A percentile compares a stretch with the other conserved stretches of the same genome.
Conservation (phyloP, 805 yeast species). For the Candida nitratophila region DNA sequence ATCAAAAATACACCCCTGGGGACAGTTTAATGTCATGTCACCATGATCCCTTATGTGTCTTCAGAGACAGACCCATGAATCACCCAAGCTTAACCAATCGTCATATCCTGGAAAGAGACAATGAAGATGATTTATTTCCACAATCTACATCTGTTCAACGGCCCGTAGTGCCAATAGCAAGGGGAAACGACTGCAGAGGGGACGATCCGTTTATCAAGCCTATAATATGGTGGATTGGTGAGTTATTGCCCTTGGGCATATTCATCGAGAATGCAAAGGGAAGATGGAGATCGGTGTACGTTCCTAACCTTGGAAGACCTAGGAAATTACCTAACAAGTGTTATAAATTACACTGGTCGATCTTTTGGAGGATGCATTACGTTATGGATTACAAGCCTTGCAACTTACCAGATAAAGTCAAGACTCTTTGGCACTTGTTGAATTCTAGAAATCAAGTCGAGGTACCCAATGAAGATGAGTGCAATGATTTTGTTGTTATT, state of each 20-base stretch:
- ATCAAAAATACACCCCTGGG: slow-evolving; percentile 29
- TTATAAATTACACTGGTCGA: slow-evolving; percentile 56
- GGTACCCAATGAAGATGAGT: slow-evolving; percentile 1
- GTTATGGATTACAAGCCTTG: slow-evolving; percentile 38
- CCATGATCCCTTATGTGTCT: slow-evolving; percentile 42
- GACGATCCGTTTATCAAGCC: slow-evolving; percentile 18
- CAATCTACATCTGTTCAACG: slow-evolving; percentile 4
- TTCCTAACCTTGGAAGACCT: slow-evolving; percentile 51
- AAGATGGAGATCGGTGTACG: slow-evolving; percentile 41
- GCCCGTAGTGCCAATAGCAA: neutral
- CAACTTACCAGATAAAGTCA: slow-evolving; percentile 31
- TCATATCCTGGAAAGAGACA: neutral
- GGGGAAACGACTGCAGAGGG: slow-evolving; percentile 34
- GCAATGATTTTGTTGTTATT: slow-evolving; percentile 1
- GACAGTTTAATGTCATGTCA: slow-evolving; percentile 39
- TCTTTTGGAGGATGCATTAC: slow-evolving; percentile 46
- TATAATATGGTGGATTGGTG: slow-evolving; percentile 56
- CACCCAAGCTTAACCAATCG: slow-evolving; percentile 3
- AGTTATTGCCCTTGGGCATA: slow-evolving; percentile 51
- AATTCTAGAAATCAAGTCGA: neutral
- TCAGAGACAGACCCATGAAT: slow-evolving; percentile 9
- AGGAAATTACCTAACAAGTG: slow-evolving; percentile 39
- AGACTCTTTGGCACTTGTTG: slow-evolving; percentile 10
- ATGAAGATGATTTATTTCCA: slow-evolving; percentile 8
- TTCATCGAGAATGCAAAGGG: slow-evolving; percentile 40